These are phyloP conservation scores for Hemileia vastatrix DNA, from an alignment of 1,284 basidiomycete species.

Conservation along the genomic window DNA sequence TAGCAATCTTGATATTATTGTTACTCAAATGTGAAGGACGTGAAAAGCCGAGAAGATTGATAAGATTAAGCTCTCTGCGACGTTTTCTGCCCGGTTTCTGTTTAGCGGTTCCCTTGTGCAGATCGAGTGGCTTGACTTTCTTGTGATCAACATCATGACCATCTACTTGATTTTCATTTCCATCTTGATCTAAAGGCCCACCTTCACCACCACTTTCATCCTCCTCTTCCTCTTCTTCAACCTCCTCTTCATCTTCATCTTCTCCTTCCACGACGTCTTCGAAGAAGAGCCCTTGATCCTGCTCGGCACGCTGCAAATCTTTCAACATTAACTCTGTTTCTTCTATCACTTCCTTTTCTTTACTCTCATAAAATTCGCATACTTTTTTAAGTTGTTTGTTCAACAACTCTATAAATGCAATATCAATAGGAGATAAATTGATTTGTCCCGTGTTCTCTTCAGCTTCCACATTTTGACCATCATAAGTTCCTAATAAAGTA, in stretches of 20 bases:
- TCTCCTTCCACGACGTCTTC: background rate
- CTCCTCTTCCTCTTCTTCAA: constrained; percentile 9
- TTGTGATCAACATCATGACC: constrained; percentile 44
- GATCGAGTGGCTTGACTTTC: too few relatives aligned
- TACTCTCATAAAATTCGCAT: constrained; percentile 1
- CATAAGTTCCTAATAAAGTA: background rate
- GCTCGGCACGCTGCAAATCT: constrained; percentile 1
- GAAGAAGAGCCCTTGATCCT: background rate
- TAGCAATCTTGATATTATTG: too few relatives aligned
- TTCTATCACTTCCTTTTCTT: background rate
- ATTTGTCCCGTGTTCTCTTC: background rate
- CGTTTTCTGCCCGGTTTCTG: too few relatives aligned
- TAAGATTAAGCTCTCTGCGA: too few relatives aligned
- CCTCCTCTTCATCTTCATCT: background rate
- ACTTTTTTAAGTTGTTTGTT: constrained; percentile 8
- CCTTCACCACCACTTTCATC: constrained; percentile 1
- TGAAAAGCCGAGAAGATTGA: too few relatives aligned
- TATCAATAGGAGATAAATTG: background rate
- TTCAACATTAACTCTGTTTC: constrained; percentile 3
- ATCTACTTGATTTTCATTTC: constrained; percentile 48
- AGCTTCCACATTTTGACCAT: background rate
- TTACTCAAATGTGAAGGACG: too few relatives aligned
- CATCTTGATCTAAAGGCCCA: background rate
- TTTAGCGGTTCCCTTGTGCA: too few relatives aligned
- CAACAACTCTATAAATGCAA: constrained; percentile 2